Base-by-base conservation (phyloP, 2,329 filamentous ascomycete genomes). In the Hypoxylon sp. region DNA sequence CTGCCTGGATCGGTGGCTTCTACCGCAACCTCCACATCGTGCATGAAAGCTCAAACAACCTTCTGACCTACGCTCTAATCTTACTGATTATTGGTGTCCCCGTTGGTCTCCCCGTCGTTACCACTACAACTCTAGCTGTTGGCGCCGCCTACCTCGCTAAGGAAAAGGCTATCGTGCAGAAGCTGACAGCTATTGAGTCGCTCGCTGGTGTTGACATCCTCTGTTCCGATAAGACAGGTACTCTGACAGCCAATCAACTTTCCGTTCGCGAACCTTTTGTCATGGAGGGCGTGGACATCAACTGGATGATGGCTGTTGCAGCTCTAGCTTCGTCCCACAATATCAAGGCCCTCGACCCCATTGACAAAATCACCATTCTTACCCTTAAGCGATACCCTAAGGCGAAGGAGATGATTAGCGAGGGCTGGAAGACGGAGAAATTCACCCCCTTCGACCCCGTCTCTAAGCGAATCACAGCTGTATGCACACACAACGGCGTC, bases 361-460 rank as follows among this genome's bases (percentile, higher is more conserved):
- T 92, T 75, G 90, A 92, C 82, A 92, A 92, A 83, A 89, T 92
- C 76, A 92, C 90, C 66, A 89, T 92, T 74, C 83, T 92, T 61
- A 91, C 90, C 67, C 87, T 92, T 79, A 90, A 90, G 81, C 86
- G 90, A 74, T 92, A 91, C 82, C 90, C 90, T 80, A 91, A 91
- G 84, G 90, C 90, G 67, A 88, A 89, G 81, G 90, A 92, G 78
- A 92, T 92, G 78, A 86, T 92, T 73, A 86, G 87, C 77, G 87
- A 90, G 78, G 90, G 91, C 80, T 93, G 91, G 91, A 87, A 86
- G 81, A 93, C 91, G 37, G 88, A 91, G 82, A 92, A 92, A 81
- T 93, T 92, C 84, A 92, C 88, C 70, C 90, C 90, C 46, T 92
- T 93, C 84, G 91, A 93, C 81, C 91, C 91, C 65, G 91, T 93